Conservation (phyloP, 1,284 basidiomycete species). For the Cryptococcus wingfieldii region DNA sequence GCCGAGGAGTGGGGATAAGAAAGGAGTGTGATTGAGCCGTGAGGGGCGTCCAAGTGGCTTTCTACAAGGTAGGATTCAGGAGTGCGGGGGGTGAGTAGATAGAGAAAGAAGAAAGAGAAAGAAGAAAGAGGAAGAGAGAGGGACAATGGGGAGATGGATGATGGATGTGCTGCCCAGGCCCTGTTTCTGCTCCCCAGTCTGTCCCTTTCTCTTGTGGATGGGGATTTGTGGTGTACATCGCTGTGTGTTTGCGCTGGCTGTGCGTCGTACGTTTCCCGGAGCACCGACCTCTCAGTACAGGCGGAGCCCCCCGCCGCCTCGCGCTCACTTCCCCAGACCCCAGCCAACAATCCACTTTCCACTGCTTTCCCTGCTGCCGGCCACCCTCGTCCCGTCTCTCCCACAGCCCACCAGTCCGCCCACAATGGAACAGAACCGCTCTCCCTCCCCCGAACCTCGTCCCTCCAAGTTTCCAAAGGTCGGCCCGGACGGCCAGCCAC, state of each 20-base stretch:
- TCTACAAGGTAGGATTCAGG: background rate
- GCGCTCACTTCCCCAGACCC: too few relatives aligned
- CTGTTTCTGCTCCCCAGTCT: too few relatives aligned
- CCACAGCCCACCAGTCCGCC: background rate
- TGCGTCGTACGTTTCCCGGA: too few relatives aligned
- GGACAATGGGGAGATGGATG: background rate
- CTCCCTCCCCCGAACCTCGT: background rate
- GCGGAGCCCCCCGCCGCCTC: too few relatives aligned
- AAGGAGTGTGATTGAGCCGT: slow-evolving; percentile 13
- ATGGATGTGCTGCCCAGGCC: background rate
- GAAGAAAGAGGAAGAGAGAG: background rate
- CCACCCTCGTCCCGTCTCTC: background rate
- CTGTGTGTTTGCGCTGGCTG: too few relatives aligned
- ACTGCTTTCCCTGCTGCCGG: background rate
- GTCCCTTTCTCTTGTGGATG: too few relatives aligned
- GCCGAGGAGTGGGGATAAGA: background rate
- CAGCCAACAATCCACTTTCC: too few relatives aligned
- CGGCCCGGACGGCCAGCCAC: slow-evolving; percentile 6
- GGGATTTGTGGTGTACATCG: too few relatives aligned
- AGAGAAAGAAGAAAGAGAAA: background rate
- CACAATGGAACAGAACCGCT: background rate
- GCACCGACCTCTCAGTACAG: too few relatives aligned
- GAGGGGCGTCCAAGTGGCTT: background rate
- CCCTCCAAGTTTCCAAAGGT: background rate
- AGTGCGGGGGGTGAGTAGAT: background rate